Evolutionary conservation across 768 basidiomycete genomes (phyloP).

Genomic region (Xerocomellus amylosporus): DNA sequence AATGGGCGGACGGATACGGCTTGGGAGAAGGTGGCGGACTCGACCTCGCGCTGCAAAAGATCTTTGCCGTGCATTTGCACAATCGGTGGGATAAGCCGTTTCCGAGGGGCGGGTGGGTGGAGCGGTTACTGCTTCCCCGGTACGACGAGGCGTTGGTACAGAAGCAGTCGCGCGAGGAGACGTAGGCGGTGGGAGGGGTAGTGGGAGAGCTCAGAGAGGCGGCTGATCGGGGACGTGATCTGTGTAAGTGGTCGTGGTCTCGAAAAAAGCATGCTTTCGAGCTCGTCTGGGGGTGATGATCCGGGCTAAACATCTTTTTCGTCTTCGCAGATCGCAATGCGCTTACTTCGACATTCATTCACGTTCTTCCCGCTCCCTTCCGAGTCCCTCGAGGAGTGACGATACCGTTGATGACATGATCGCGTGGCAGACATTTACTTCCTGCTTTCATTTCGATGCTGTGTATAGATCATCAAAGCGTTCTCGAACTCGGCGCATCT

Average conservation of each 20-base stretch:
- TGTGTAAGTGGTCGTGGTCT: background rate
- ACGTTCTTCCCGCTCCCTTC: background rate
- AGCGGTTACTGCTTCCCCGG: conserved; percentile 64
- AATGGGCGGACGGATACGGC: conserved; percentile 57
- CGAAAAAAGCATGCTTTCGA: no score
- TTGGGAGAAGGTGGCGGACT: conserved; percentile 61
- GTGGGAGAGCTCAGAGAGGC: no score
- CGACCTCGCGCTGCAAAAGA: conserved; percentile 58
- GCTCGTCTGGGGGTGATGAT: background rate
- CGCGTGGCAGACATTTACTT: background rate
- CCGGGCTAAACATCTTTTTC: background rate
- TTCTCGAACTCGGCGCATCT: no score
- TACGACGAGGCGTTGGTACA: conserved; percentile 45
- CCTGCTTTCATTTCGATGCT: background rate
- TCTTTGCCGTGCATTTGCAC: conserved; percentile 90
- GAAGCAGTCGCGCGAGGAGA: background rate
- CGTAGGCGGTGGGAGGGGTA: background rate
- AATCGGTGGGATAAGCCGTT: conserved; percentile 93
- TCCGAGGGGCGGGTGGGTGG: conserved; percentile 83
- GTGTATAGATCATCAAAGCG: background rate
- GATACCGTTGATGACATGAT: background rate
- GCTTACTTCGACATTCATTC: background rate
- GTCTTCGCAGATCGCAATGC: background rate
- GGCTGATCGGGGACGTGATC: background rate
- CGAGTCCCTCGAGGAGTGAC: background rate